Evolutionary conservation across 805 yeast species (phyloP), one percentile per base, ranked within the genome.

Genomic region (Starmera quercuum): DNA sequence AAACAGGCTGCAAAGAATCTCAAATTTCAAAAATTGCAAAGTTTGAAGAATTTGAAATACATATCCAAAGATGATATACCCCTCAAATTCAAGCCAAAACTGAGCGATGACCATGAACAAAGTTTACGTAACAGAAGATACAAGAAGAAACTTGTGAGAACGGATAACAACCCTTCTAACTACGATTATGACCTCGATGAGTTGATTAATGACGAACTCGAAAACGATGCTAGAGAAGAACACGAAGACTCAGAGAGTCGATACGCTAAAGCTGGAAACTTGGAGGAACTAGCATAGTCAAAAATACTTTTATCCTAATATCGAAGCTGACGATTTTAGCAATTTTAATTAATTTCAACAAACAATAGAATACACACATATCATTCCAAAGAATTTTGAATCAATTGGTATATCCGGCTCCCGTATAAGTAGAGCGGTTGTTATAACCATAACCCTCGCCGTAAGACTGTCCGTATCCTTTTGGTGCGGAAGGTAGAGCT

Each of bases 171-270:
- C 31, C 56, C 54, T 11, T 43, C 50, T 7, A 15, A 42, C 5
- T 51, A 34, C 30, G 56, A 51, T 38, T 51, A 36, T 27, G 56
- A 51, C 33, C 24, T 51, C 8, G 56, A 51, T 30, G 54, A 46
- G 15, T 35, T 50, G 14, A 47, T 49, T 19, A 36, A 40, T 14
- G 45, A 47, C 7, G 53, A 40, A 14, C 19, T 33, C 2, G 29
- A 33, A 13, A 43, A 42, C 14, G 48, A 48, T 27, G 18, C 13
- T 7, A 26, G 13, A 14, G 56, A 49, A 4, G 20, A 29, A 18
- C 15, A 28, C 13, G 5, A 26, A 7, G 54, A 49, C 18, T 36
- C 37, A 15, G 20, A 37, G 11, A 20, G 27, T 6, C n/a, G 19
- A 18, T 17, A 14, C 7, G 18, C 11, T 7, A 37, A 42, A 18